phyloP scores from a whole-genome alignment of 305 asterid species.

The Rubia tinctorum region DNA sequence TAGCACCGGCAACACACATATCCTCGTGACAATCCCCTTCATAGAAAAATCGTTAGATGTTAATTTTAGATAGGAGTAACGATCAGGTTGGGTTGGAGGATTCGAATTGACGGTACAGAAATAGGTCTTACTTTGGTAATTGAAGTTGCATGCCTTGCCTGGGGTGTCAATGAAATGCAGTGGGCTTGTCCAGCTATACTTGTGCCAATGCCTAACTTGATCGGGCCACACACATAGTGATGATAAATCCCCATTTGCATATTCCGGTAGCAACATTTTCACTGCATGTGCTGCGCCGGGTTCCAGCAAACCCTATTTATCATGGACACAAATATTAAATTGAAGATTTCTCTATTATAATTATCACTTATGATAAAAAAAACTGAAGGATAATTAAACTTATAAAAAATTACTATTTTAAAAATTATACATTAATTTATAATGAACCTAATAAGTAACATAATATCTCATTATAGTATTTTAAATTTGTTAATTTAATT shows the following conservation, averaged over 20 bases:
- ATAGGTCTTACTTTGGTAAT: slow-evolving; percentile 51
- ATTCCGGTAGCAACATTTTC: slow-evolving; percentile 67
- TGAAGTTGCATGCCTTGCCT: slow-evolving; percentile 66
- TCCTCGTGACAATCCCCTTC: slow-evolving; percentile 91
- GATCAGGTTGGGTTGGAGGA: too few species aligned
- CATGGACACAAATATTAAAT: background rate
- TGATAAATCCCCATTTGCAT: slow-evolving; percentile 69
- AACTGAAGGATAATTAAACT: too few species aligned
- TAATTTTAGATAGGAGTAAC: too few species aligned
- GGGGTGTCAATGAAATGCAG: slow-evolving; percentile 98
- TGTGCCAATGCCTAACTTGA: slow-evolving; percentile 91
- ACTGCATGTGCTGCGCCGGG: slow-evolving; percentile 67
- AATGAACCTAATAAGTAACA: too few species aligned
- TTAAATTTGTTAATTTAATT: too few species aligned
- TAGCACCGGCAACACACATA: slow-evolving; percentile 94
- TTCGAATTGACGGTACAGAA: background rate
- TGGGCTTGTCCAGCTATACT: slow-evolving; percentile 80
- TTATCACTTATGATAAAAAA: too few species aligned
- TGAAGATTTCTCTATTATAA: background rate
- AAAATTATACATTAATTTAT: too few species aligned
- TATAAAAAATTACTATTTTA: too few species aligned
- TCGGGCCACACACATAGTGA: slow-evolving; percentile 90
- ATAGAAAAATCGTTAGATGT: too few species aligned
- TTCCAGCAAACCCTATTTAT: slow-evolving; percentile 50
- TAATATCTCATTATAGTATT: too few species aligned